Evolutionary conservation across 176 grass and related monocot species (phyloP).

Genomic region (Triticum dicoccoides): DNA sequence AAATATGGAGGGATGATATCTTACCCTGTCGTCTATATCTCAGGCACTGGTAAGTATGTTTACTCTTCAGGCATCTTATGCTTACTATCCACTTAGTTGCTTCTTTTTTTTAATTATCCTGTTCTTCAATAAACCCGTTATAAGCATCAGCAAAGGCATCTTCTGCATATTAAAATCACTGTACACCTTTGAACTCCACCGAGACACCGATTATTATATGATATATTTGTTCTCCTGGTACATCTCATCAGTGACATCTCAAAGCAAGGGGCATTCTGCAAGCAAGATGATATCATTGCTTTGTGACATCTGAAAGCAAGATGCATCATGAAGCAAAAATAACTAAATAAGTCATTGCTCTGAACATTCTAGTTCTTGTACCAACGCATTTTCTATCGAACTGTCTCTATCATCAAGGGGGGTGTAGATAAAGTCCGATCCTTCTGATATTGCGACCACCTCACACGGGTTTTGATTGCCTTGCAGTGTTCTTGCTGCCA

Average conservation of each 20-base stretch:
- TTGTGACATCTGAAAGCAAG: conserved; percentile 10
- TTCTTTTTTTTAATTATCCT: neutral
- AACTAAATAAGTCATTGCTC: conserved; percentile 9
- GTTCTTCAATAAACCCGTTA: neutral
- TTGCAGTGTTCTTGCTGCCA: conserved; percentile 79
- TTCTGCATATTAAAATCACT: neutral
- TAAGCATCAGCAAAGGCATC: neutral
- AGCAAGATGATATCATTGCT: conserved; percentile 16
- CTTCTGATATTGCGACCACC: conserved; percentile 1
- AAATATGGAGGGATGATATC: conserved; percentile 97
- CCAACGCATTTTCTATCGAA: neutral
- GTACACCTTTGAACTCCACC: neutral
- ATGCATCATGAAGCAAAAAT: conserved; percentile 25
- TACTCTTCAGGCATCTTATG: conserved; percentile 9
- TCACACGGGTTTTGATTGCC: conserved; percentile 13
- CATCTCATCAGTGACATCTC: conserved; percentile 15
- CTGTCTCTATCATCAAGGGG: neutral
- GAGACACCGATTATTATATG: neutral
- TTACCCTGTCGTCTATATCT: conserved; percentile 84
- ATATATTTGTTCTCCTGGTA: conserved; percentile 12
- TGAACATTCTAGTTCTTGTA: conserved; percentile 21
- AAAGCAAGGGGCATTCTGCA: conserved; percentile 19
- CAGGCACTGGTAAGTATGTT: conserved; percentile 77
- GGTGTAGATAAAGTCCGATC: neutral
- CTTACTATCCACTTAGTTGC: neutral